Conservation (phyloP, 1,284 basidiomycete genomes). For the Ganoderma lucidum region DNA sequence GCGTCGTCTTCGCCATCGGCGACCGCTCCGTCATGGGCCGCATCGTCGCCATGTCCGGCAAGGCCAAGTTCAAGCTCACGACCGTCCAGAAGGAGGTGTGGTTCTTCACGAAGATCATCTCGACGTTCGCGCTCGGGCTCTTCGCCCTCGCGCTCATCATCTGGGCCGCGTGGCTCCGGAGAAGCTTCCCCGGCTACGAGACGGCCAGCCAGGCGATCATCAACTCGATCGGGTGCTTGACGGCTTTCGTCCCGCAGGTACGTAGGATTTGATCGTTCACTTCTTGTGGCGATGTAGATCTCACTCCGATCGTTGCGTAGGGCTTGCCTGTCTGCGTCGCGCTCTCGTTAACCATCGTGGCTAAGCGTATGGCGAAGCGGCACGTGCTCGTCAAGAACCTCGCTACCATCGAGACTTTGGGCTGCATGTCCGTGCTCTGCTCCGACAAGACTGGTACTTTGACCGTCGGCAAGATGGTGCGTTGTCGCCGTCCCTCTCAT, state of each 20-base stretch:
- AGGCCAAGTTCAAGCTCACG: constrained; percentile 57
- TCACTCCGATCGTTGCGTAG: constrained; percentile 32
- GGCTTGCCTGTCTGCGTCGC: constrained; percentile 61
- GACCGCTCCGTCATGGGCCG: constrained; percentile 70
- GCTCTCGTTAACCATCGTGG: constrained; percentile 59
- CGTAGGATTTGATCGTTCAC: background rate
- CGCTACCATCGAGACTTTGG: constrained; percentile 67
- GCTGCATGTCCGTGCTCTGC: constrained; percentile 57
- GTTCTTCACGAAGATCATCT: constrained; percentile 58
- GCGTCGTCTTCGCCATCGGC: constrained; percentile 66
- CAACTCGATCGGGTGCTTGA: constrained; percentile 57
- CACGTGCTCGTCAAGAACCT: constrained; percentile 67
- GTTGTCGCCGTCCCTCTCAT: background rate
- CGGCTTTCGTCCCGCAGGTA: constrained; percentile 59
- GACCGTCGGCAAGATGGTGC: constrained; percentile 39
- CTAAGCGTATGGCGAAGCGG: constrained; percentile 57
- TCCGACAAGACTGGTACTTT: constrained; percentile 40
- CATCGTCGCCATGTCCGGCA: constrained; percentile 61
- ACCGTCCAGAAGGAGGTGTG: constrained; percentile 57
- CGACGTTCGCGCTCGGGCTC: constrained; percentile 49
- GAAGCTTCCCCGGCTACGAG: constrained; percentile 47
- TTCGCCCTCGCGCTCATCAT: constrained; percentile 51
- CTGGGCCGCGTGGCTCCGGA: constrained; percentile 55
- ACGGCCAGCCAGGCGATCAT: constrained; percentile 50
- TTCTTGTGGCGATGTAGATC: background rate